Percentiles rank a stretch among this genome's conserved stretches.
Conservation (phyloP, 1,284 basidiomycete genomes). For the Leccinum subrobustum region DNA sequence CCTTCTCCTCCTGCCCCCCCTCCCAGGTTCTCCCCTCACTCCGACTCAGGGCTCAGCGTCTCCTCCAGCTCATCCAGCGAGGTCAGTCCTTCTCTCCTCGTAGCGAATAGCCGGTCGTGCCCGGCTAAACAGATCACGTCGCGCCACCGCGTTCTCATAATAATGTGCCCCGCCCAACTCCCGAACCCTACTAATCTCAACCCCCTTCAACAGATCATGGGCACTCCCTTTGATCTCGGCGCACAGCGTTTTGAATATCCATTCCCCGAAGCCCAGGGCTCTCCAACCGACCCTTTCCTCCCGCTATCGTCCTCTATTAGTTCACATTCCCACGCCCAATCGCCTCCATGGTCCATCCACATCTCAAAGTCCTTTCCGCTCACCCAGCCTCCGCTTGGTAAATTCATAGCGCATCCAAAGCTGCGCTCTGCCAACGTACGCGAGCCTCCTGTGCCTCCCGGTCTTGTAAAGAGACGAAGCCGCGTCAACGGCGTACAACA, state of each 20-base stretch:
- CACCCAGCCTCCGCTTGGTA: slow-evolving; percentile 27
- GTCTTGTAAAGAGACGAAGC: slow-evolving; percentile 29
- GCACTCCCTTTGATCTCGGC: slow-evolving; percentile 35
- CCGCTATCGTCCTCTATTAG: slow-evolving; percentile 23
- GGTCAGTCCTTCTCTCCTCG: slow-evolving; percentile 20
- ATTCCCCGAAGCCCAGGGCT: slow-evolving; percentile 33
- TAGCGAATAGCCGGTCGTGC: slow-evolving; percentile 12
- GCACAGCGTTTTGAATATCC: slow-evolving; percentile 34
- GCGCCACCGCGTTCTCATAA: not conserved
- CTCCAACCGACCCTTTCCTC: slow-evolving; percentile 27
- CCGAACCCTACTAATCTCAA: slow-evolving; percentile 14
- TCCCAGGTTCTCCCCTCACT: slow-evolving; percentile 18
- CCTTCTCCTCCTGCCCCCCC: slow-evolving; percentile 4
- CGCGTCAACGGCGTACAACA: slow-evolving; percentile 25
- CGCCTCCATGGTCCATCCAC: slow-evolving; percentile 29
- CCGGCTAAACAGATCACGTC: slow-evolving; percentile 17
- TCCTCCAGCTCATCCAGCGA: slow-evolving; percentile 33
- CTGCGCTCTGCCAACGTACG: slow-evolving; percentile 27
- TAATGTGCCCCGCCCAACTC: not conserved
- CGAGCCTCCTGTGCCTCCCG: slow-evolving; percentile 32
- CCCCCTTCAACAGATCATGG: slow-evolving; percentile 26
- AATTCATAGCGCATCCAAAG: slow-evolving; percentile 30
- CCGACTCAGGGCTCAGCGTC: slow-evolving; percentile 32
- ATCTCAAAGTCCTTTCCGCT: slow-evolving; percentile 32
- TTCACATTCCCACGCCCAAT: slow-evolving; percentile 26